A percentile compares a stretch with the other conserved stretches of the same genome.
Conservation (phyloP, 257 asterid species). For the Rubia yunnanensis region DNA sequence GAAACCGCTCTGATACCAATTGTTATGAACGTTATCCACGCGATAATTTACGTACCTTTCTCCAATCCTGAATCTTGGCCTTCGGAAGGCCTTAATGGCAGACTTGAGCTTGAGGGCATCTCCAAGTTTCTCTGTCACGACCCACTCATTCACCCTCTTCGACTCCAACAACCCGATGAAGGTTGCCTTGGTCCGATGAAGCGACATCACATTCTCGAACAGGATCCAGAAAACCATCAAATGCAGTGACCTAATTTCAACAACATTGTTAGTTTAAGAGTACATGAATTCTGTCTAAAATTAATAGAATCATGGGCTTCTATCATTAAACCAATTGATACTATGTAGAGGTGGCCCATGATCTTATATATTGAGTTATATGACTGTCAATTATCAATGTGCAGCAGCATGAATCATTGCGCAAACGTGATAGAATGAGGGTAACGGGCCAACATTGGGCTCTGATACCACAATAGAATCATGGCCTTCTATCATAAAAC, state of each 20-base stretch:
- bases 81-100: conserved; percentile 39
- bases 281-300: background rate
- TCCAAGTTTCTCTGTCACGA: conserved; percentile 88
- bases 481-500: too few species aligned
- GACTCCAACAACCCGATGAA: conserved; percentile 87
- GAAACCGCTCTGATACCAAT: background rate
- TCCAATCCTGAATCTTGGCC: conserved; percentile 49
- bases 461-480: too few species aligned
- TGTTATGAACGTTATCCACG: background rate
- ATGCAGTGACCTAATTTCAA: conserved; percentile 57
- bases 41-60: conserved; percentile 42
- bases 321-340: too few species aligned
- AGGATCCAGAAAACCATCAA: conserved; percentile 82
- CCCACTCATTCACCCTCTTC: conserved; percentile 88
- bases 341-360: too few species aligned
- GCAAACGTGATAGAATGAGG: too few species aligned
- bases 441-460: too few species aligned
- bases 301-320: too few species aligned
- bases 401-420: too few species aligned
- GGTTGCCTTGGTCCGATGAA: conserved; percentile 84
- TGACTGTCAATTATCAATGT: too few species aligned
- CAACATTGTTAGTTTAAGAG: background rate
- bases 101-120: conserved; percentile 57
- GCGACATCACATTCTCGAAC: conserved; percentile 90
- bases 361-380: too few species aligned